These are phyloP conservation scores for Aspergillus cejpii DNA, from an alignment of 2,329 filamentous ascomycete genomes.

Conservation along the genomic window DNA sequence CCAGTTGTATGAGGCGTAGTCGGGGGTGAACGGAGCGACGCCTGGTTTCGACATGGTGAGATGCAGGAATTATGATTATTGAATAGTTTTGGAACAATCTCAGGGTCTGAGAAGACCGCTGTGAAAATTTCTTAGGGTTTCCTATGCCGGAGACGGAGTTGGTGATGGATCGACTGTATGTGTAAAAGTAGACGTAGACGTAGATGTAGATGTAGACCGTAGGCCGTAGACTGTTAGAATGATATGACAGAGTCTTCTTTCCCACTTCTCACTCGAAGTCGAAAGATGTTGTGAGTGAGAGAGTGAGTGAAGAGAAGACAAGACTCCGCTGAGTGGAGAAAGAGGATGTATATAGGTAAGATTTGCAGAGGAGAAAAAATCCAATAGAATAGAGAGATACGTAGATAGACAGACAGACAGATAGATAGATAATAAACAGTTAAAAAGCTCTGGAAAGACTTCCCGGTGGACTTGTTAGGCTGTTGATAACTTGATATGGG, in stretches of 20 bases:
- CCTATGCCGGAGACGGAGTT: not conserved
- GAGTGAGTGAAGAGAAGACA: constrained; percentile 7
- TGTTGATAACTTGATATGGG: no score
- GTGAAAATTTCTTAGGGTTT: no score
- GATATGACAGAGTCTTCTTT: not conserved
- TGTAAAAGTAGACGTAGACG: not conserved
- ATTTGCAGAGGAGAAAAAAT: constrained; percentile 4
- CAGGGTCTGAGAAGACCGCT: constrained; percentile 1
- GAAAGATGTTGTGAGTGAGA: constrained; percentile 3
- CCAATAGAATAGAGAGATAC: no score
- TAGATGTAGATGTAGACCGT: not conserved
- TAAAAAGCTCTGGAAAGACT: constrained; percentile 11
- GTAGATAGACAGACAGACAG: no score
- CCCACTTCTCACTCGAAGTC: not conserved
- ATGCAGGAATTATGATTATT: not conserved
- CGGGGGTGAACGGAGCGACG: constrained; percentile 29
- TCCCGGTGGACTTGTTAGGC: constrained; percentile 8
- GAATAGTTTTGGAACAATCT: not conserved
- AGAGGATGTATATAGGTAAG: constrained; percentile 14
- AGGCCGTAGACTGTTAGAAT: not conserved
- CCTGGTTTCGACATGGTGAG: constrained; percentile 21
- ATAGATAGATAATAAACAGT: not conserved
- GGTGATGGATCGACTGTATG: no score
- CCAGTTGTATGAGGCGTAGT: constrained; percentile 47
- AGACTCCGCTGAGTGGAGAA: constrained; percentile 25